These are phyloP conservation scores for Solidago caesia DNA, from an alignment of 129 eudicot species.

Conservation along the genomic window DNA sequence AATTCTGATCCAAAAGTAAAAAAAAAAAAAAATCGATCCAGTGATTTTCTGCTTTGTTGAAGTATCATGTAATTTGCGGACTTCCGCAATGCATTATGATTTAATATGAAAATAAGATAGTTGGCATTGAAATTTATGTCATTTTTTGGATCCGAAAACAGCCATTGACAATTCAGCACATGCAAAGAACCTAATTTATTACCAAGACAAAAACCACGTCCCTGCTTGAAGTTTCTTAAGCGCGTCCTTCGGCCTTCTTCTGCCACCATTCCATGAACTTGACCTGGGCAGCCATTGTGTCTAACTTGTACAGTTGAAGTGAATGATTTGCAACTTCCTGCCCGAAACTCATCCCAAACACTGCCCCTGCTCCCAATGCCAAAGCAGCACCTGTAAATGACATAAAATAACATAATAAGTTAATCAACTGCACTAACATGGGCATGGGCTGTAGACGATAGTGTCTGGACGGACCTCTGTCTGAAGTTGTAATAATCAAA, in stretches of 20 bases:
- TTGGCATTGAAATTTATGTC: slow-evolving; percentile 11
- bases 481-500: neutral
- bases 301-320: slow-evolving; percentile 66
- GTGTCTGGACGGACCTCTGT: neutral
- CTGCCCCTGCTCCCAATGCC: slow-evolving; percentile 75
- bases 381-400: slow-evolving; percentile 60
- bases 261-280: slow-evolving; percentile 90
- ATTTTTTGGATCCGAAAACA: neutral
- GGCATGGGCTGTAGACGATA: neutral
- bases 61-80: neutral
- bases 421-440: neutral
- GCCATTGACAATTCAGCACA: slow-evolving; percentile 19
- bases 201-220: slow-evolving; percentile 16
- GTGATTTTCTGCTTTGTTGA: neutral
- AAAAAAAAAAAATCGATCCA: neutral
- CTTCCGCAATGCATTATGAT: neutral
- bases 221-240: slow-evolving; percentile 1
- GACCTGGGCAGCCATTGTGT: slow-evolving; percentile 68
- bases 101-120: slow-evolving; percentile 3
- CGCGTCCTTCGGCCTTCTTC: slow-evolving; percentile 44
- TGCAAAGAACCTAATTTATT: slow-evolving; percentile 28
- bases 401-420: neutral
- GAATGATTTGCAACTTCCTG: slow-evolving; percentile 70
- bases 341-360: slow-evolving; percentile 74
- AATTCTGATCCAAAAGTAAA: neutral